Conservation (phyloP, 768 basidiomycete species). For the Termitomyces eurrhizus region DNA sequence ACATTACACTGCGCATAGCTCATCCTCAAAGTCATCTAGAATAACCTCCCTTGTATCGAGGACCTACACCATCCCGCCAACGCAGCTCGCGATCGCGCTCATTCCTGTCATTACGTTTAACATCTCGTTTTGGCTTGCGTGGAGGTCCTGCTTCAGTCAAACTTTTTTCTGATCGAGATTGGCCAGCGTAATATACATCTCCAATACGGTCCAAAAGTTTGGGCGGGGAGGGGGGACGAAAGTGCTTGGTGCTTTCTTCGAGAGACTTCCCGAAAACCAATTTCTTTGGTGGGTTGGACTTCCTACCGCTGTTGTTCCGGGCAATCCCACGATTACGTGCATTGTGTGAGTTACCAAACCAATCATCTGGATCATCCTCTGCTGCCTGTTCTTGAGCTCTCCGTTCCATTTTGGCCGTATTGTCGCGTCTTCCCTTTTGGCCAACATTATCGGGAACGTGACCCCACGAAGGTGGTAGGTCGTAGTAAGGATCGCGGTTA, state of each 20-base stretch:
- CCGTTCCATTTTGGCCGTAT: slow-evolving; percentile 50
- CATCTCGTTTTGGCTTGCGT: slow-evolving; percentile 7
- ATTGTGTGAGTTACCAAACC: slow-evolving; percentile 47
- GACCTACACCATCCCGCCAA: slow-evolving; percentile 26
- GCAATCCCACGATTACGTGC: slow-evolving; percentile 10
- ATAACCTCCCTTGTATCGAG: slow-evolving; percentile 52
- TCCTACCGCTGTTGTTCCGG: slow-evolving; percentile 7
- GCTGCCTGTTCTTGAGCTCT: slow-evolving; percentile 37
- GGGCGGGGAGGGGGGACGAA: slow-evolving; percentile 17
- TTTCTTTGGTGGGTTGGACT: slow-evolving; percentile 23
- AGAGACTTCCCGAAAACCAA: slow-evolving; percentile 33
- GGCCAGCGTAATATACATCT: slow-evolving; percentile 11
- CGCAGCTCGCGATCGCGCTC: slow-evolving; percentile 17
- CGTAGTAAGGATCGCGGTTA: slow-evolving; percentile 38
- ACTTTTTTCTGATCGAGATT: slow-evolving; percentile 8
- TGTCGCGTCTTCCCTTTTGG: slow-evolving; percentile 57
- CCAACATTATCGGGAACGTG: slow-evolving; percentile 59
- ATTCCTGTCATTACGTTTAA: slow-evolving; percentile 17
- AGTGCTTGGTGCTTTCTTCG: slow-evolving; percentile 23
- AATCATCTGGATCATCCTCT: slow-evolving; percentile 59
- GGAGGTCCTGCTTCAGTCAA: slow-evolving; percentile 2
- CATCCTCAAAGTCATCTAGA: slow-evolving; percentile 22
- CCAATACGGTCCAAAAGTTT: slow-evolving; percentile 30
- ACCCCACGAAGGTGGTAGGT: slow-evolving; percentile 43
- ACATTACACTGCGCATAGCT: background rate